Conservation (phyloP, 2,329 filamentous ascomycete species). For the Fusarium albosuccineum region DNA sequence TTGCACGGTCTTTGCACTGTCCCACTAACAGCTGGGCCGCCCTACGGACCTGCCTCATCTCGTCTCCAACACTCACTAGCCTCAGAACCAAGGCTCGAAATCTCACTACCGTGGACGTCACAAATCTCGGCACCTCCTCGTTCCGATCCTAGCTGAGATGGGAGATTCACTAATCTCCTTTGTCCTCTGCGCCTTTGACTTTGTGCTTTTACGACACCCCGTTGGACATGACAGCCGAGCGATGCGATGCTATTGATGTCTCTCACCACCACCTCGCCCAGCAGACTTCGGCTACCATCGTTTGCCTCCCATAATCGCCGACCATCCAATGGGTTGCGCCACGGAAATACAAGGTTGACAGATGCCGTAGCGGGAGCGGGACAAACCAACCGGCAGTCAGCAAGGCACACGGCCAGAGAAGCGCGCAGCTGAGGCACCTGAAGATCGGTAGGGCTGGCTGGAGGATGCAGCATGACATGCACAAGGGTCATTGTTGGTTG, state of each 20-base stretch:
- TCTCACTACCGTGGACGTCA: slow-evolving; percentile 25
- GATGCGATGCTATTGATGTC: not conserved
- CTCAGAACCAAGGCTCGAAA: slow-evolving; percentile 15
- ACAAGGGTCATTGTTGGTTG: slow-evolving; percentile 15
- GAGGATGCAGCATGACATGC: slow-evolving; percentile 21
- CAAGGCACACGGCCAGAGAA: slow-evolving; percentile 19
- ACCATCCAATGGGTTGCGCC: slow-evolving; percentile 33
- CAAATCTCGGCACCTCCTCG: slow-evolving; percentile 7
- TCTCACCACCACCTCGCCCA: slow-evolving; percentile 4
- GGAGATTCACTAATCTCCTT: not conserved
- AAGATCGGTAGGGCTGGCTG: slow-evolving; percentile 7
- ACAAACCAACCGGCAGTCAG: slow-evolving; percentile 13
- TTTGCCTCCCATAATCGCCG: slow-evolving; percentile 28
- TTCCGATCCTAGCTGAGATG: not conserved
- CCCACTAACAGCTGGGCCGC: not conserved
- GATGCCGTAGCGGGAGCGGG: slow-evolving; percentile 22
- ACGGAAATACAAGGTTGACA: slow-evolving; percentile 30
- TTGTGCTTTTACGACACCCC: slow-evolving; percentile 8
- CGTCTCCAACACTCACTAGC: slow-evolving; percentile 21
- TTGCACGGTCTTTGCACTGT: slow-evolving; percentile 35
- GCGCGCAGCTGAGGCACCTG: slow-evolving; percentile 3
- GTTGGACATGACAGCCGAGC: slow-evolving; percentile 3
- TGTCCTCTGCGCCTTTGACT: not conserved
- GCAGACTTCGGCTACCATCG: slow-evolving; percentile 11
- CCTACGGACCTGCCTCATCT: not conserved